Conservation (phyloP, 2,329 filamentous ascomycete genomes). For the Aureobasidium sp. region DNA sequence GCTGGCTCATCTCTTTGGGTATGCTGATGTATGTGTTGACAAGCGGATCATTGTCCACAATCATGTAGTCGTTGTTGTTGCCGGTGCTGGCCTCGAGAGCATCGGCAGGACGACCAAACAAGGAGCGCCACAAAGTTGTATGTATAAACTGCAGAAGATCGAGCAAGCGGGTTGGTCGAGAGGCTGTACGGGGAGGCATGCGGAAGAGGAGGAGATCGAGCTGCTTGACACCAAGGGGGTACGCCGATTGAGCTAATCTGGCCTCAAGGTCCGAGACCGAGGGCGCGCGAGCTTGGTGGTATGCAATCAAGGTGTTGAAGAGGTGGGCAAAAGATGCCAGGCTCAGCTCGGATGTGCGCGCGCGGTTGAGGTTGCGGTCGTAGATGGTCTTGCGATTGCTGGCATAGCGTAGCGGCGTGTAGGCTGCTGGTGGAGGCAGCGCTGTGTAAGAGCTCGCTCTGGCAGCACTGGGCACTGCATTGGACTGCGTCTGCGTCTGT, state of each 20-base stretch:
- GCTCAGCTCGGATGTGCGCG: conserved; percentile 80
- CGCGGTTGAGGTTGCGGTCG: conserved; percentile 87
- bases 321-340: conserved; percentile 92
- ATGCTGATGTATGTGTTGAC: conserved; percentile 92
- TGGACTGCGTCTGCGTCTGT: not conserved
- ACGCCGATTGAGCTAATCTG: conserved; percentile 49
- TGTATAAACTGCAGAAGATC: conserved; percentile 92
- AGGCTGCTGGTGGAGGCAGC: conserved; percentile 28
- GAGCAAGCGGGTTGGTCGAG: conserved; percentile 81
- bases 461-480: not conserved
- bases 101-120: conserved; percentile 86
- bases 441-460: conserved; percentile 19
- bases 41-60: conserved; percentile 93
- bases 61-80: conserved; percentile 96
- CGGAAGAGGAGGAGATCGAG: conserved; percentile 92
- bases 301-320: conserved; percentile 93
- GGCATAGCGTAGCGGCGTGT: conserved; percentile 69
- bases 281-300: conserved; percentile 83
- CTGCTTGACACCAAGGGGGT: conserved; percentile 86
- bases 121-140: conserved; percentile 81
- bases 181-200: conserved; percentile 56
- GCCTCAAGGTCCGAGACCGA: conserved; percentile 85
- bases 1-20: conserved; percentile 88
- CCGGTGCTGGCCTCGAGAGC: conserved; percentile 82
- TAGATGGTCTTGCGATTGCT: conserved; percentile 97